These are phyloP conservation scores for Ceratobasidium sp. DNA, from an alignment of 1,284 basidiomycete species.

Conservation along the genomic window DNA sequence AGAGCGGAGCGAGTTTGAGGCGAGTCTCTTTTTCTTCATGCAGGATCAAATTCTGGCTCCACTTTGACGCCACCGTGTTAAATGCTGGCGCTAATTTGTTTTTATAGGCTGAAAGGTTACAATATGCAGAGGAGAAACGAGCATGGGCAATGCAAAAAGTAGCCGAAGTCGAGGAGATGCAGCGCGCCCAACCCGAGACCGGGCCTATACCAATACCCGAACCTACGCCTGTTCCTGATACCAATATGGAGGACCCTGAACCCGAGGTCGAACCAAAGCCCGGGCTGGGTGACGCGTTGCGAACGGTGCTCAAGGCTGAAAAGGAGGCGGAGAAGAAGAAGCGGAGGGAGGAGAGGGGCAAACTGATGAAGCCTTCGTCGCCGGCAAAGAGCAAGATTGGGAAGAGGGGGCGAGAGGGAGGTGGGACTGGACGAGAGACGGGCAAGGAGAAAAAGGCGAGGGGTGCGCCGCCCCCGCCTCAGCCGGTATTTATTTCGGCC, in stretches of 20 bases:
- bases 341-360: background rate
- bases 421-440: constrained; percentile 4
- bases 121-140: constrained; percentile 75
- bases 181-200: background rate
- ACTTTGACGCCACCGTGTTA: background rate
- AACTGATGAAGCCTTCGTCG: constrained; percentile 11
- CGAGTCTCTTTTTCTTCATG: constrained; percentile 54
- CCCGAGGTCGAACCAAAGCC: background rate
- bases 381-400: constrained; percentile 6
- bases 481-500: constrained; percentile 1
- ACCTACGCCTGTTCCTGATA: background rate
- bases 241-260: background rate
- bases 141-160: constrained; percentile 70
- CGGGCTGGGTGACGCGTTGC: background rate
- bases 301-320: constrained; percentile 22
- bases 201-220: background rate
- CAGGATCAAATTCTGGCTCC: too few species aligned
- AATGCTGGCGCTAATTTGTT: background rate
- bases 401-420: constrained; percentile 14
- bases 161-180: constrained; percentile 64
- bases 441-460: background rate
- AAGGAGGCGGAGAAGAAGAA: constrained; percentile 11
- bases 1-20: constrained; percentile 78
- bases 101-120: constrained; percentile 70
- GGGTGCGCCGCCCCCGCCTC: constrained; percentile 20